These are phyloP conservation scores for Persicaria maculosa DNA, from an alignment of 148 eudicot species.

Conservation along the genomic window DNA sequence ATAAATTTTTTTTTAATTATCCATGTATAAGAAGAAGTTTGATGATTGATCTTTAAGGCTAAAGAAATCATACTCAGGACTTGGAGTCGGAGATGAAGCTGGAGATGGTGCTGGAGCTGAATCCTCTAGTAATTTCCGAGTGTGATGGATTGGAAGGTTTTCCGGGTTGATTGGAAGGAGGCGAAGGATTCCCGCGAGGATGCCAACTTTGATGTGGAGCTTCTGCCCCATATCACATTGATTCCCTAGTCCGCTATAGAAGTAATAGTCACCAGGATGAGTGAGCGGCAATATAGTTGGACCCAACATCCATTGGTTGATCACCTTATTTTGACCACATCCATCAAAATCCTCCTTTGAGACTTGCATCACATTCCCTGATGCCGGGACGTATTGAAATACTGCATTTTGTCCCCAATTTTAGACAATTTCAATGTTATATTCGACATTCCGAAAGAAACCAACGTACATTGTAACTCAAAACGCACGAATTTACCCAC, in stretches of 20 bases:
- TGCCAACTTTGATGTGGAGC: slow-evolving; percentile 38
- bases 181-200: background rate
- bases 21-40: too few species aligned
- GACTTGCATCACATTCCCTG: slow-evolving; percentile 44
- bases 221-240: slow-evolving; percentile 51
- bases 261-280: slow-evolving; percentile 43
- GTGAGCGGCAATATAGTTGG: slow-evolving; percentile 33
- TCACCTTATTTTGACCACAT: slow-evolving; percentile 27
- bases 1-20: too few species aligned
- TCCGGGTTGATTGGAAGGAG: too few species aligned
- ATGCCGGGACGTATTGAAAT: slow-evolving; percentile 34
- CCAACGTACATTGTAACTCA: background rate
- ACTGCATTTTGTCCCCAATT: slow-evolving; percentile 22
- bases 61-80: too few species aligned
- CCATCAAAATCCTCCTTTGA: slow-evolving; percentile 27
- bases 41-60: too few species aligned
- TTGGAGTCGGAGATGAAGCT: too few species aligned
- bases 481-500: slow-evolving; percentile 27
- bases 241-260: slow-evolving; percentile 38
- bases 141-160: too few species aligned
- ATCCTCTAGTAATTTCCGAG: too few species aligned
- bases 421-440: too few species aligned
- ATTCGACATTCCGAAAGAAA: too few species aligned
- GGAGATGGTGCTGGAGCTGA: too few species aligned
- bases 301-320: slow-evolving; percentile 23